Base-by-base conservation (phyloP, 495 filamentous ascomycete genomes). In the Pyrenula aspistea region DNA sequence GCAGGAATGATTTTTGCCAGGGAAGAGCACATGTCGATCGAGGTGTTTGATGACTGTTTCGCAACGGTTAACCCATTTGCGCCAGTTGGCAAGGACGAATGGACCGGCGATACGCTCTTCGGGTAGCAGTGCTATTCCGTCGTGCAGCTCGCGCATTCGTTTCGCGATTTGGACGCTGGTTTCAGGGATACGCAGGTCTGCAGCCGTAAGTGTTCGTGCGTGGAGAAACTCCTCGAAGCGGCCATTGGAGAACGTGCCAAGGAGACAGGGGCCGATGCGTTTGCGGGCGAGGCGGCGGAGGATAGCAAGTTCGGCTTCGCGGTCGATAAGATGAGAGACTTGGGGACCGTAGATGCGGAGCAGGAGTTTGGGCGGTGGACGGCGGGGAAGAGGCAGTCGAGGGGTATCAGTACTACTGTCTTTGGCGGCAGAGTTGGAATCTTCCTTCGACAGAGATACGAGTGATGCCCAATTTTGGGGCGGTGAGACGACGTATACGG, bases 91-190 rank as follows among this genome's bases (percentile, higher is more conserved):
- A 80, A 89, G 93, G 31, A 95, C 86, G 62, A 83, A 83, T 0
- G 93, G 86, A 0, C 93, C 93, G 20, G 77, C 81, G 25, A 86
- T 77, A 49, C 81, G 79, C 68, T 99, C 93, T 51, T 84, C 74
- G 12, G 83, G 77, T 0, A 91, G 79, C 15, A 99, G 76, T 19
- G 95, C 87, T 57, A 99, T 85, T 8, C 93, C 93, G 55, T 94
- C 89, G 61, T 99, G 93, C 21, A 99, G 77, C 69, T 99, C 93
- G 58, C 90, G 78, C 88, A 99, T 95, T 47, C 93, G 85, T 75
- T 97, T 99, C n/a, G 93, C 91, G 66, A 99, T 97, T 61, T 95
- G 88, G 62, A 81, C 87, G 42, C 87, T 91, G 0, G 88, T 96
- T 25, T 86, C 85, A 1, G 91, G 86, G 53, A 84, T 78, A 22